These are phyloP conservation scores for Coemansia nantahalensis DNA, from an alignment of 192 early-diverging fungal genomes.

Conservation along the genomic window DNA sequence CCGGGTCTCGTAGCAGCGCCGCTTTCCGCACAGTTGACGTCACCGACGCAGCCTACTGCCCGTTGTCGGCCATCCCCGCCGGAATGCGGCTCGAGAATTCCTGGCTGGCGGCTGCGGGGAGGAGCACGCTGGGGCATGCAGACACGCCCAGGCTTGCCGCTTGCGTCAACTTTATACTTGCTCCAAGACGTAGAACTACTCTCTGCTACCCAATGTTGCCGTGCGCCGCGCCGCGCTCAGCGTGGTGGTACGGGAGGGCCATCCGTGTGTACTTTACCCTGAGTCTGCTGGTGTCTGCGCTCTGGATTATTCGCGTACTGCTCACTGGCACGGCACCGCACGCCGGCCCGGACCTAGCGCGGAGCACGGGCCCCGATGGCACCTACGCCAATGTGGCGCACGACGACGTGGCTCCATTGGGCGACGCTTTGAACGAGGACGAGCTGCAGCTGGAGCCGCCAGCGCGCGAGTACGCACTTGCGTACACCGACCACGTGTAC, in stretches of 20 bases:
- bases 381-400: background rate
- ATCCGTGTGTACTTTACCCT: constrained; percentile 42
- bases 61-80: too few relatives aligned
- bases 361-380: too few relatives aligned
- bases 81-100: too few relatives aligned
- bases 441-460: constrained; percentile 4
- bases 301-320: constrained; percentile 31
- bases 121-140: too few relatives aligned
- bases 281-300: constrained; percentile 24
- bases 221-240: constrained; percentile 18
- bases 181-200: too few relatives aligned
- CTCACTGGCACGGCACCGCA: constrained; percentile 3
- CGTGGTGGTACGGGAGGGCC: constrained; percentile 50
- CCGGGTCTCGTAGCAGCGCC: too few relatives aligned
- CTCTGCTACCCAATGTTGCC: constrained; percentile 6
- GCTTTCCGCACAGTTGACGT: too few relatives aligned
- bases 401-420: too few relatives aligned
- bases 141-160: too few relatives aligned
- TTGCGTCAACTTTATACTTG: too few relatives aligned
- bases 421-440: background rate
- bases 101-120: too few relatives aligned
- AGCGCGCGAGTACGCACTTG: background rate
- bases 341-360: background rate
- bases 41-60: too few relatives aligned
- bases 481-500: constrained; percentile 48